Evolutionary conservation across 1,139 yeast species (phyloP).

Genomic region (Meyerozyma athensensis): DNA sequence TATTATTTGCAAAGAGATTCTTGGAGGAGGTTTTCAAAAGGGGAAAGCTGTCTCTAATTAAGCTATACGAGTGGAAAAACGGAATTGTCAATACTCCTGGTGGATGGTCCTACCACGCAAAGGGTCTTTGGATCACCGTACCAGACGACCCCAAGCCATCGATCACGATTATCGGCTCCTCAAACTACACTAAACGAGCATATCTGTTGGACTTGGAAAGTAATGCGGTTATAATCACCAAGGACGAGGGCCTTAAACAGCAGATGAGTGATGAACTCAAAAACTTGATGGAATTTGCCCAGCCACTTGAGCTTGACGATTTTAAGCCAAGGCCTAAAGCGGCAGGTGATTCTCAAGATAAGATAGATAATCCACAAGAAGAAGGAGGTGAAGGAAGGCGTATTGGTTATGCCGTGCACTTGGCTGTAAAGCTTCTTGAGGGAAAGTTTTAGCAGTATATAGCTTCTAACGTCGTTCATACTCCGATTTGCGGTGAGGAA

Average conservation of each 20-base stretch:
- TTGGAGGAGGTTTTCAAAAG: conserved; percentile 47
- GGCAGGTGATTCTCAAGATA: conserved; percentile 9
- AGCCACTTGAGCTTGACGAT: conserved; percentile 49
- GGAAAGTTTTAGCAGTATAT: conserved; percentile 46
- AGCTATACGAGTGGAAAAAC: conserved; percentile 76
- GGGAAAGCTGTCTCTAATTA: conserved; percentile 45
- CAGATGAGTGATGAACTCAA: conserved; percentile 61
- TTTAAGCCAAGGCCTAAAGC: conserved; percentile 40
- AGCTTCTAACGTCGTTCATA: background rate
- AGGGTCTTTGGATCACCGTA: conserved; percentile 82
- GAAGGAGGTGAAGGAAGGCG: conserved; percentile 51
- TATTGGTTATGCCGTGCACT: conserved; percentile 53
- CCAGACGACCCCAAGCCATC: conserved; percentile 59
- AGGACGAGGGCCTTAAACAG: conserved; percentile 52
- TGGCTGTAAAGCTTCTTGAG: conserved; percentile 64
- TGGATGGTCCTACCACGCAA: conserved; percentile 99
- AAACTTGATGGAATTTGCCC: conserved; percentile 52
- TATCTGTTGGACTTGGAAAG: conserved; percentile 85
- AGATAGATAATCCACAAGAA: conserved; percentile 20
- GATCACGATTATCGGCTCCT: conserved; percentile 82
- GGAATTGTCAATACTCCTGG: conserved; percentile 76
- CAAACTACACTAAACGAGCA: conserved; percentile 89
- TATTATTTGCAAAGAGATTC: conserved; percentile 69
- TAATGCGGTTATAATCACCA: conserved; percentile 74
- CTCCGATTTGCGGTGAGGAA: background rate